Evolutionary conservation across 2,329 filamentous ascomycete species (phyloP).

Genomic region (Nothophaeocryptopus gaeumannii): DNA sequence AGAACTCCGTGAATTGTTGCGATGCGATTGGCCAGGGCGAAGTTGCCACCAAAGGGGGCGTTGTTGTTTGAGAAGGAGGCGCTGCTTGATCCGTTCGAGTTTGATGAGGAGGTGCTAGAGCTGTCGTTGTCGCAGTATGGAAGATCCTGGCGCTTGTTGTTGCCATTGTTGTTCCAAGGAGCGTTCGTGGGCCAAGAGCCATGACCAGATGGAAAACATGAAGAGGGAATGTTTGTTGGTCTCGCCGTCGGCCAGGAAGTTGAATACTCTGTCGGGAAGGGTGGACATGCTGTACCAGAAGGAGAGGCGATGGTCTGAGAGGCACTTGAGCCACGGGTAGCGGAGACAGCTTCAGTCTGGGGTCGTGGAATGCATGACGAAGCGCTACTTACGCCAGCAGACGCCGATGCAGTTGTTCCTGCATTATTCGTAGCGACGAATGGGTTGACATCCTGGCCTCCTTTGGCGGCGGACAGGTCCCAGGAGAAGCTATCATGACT

Average conservation of each 20-base stretch:
- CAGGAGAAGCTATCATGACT: slow-evolving; percentile 43
- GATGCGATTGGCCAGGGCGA: slow-evolving; percentile 28
- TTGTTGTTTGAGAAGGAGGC: slow-evolving; percentile 12
- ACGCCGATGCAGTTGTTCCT: slow-evolving; percentile 2
- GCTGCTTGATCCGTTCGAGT: slow-evolving; percentile 1
- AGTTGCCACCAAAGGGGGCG: slow-evolving; percentile 19
- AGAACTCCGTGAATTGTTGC: slow-evolving; percentile 45
- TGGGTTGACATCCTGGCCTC: slow-evolving; percentile 48
- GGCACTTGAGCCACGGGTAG: slow-evolving; percentile 1
- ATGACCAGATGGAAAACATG: slow-evolving; percentile 7
- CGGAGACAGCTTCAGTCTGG: not conserved
- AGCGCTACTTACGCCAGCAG: slow-evolving; percentile 2
- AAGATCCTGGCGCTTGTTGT: not conserved
- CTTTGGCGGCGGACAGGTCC: slow-evolving; percentile 50
- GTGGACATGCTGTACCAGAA: slow-evolving; percentile 18
- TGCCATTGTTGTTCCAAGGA: slow-evolving; percentile 6
- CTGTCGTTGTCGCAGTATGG: slow-evolving; percentile 2
- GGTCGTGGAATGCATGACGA: slow-evolving; percentile 1
- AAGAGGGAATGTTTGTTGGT: slow-evolving; percentile 12
- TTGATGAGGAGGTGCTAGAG: slow-evolving; percentile 1
- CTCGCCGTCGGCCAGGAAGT: slow-evolving; percentile 18
- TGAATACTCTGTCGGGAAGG: slow-evolving; percentile 16
- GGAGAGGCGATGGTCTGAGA: slow-evolving; percentile 15
- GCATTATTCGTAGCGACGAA: slow-evolving; percentile 30
- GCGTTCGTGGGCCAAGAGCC: slow-evolving; percentile 15